Conservation (phyloP, 164 flowering plant genomes). For the Chimonanthus salicifolius region DNA sequence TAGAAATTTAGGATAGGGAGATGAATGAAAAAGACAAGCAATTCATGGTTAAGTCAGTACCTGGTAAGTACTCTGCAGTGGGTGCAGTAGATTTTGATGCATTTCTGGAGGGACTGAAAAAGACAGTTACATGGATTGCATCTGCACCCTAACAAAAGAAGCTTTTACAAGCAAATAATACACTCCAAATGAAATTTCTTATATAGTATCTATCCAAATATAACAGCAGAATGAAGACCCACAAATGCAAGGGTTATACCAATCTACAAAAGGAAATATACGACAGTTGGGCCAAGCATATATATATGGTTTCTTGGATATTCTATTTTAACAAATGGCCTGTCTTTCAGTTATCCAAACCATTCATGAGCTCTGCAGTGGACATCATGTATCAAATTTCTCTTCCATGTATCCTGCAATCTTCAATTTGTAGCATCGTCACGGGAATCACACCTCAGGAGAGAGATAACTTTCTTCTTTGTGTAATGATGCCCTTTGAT, state of each 20-base stretch:
- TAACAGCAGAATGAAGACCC: not conserved
- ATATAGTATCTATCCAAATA: not conserved
- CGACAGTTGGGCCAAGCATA: not conserved
- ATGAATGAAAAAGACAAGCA: not conserved
- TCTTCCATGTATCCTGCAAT: no score
- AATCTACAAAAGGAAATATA: not conserved
- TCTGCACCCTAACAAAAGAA: constrained; percentile 75
- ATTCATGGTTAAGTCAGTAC: constrained; percentile 28
- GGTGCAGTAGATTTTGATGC: constrained; percentile 47
- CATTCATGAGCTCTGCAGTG: no score
- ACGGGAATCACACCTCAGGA: no score
- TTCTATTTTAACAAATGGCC: no score
- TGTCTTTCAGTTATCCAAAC: no score
- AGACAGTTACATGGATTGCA: constrained; percentile 50
- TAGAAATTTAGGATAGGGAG: not conserved
- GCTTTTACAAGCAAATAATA: constrained; percentile 14
- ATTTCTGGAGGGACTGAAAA: constrained; percentile 46
- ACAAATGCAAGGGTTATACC: not conserved
- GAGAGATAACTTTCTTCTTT: no score
- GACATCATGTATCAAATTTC: no score
- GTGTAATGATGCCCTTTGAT: no score
- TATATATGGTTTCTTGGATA: no score
- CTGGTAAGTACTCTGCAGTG: constrained; percentile 71
- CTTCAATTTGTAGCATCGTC: no score
- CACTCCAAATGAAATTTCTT: not conserved